Conservation (phyloP, 2,329 filamentous ascomycete species). For the Neocucurbitaria cava region DNA sequence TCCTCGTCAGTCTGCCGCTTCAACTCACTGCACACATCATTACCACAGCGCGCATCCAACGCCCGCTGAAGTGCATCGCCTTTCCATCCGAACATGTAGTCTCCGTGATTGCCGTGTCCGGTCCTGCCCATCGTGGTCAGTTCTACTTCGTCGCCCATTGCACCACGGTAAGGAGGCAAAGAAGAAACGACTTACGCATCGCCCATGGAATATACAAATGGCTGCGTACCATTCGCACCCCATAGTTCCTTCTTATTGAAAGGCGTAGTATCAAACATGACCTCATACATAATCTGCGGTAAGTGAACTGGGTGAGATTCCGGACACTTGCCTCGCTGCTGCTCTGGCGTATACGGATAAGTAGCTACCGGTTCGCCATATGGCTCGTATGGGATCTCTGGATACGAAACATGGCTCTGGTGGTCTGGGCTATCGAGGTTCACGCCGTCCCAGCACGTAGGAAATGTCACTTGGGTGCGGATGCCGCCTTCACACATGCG, state of each 20-base stretch:
- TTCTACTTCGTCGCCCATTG: background rate
- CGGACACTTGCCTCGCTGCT: slow-evolving; percentile 50
- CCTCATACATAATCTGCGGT: slow-evolving; percentile 57
- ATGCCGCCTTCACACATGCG: slow-evolving; percentile 54
- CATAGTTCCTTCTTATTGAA: slow-evolving; percentile 35
- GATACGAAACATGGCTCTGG: slow-evolving; percentile 58
- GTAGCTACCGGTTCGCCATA: slow-evolving; percentile 26
- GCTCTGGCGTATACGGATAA: slow-evolving; percentile 25
- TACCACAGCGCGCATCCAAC: slow-evolving; percentile 35
- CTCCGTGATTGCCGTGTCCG: slow-evolving; percentile 35
- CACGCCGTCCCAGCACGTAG: slow-evolving; percentile 60
- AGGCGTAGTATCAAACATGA: slow-evolving; percentile 53
- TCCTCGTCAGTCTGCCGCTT: slow-evolving; percentile 35
- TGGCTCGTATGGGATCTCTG: slow-evolving; percentile 39
- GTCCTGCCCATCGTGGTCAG: slow-evolving; percentile 24
- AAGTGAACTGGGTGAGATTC: slow-evolving; percentile 52
- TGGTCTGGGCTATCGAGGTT: slow-evolving; percentile 62
- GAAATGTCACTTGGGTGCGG: slow-evolving; percentile 54
- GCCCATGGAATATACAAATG: slow-evolving; percentile 41
- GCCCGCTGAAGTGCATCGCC: slow-evolving; percentile 39
- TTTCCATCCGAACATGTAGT: slow-evolving; percentile 39
- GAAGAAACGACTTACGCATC: slow-evolving; percentile 30
- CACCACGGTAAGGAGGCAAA: background rate
- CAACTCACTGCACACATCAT: slow-evolving; percentile 35
- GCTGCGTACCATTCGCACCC: slow-evolving; percentile 37